Evolutionary conservation across 2,329 filamentous ascomycete species (phyloP), one percentile per base, ranked within the genome.

Genomic region (Curvularia verruculosa): DNA sequence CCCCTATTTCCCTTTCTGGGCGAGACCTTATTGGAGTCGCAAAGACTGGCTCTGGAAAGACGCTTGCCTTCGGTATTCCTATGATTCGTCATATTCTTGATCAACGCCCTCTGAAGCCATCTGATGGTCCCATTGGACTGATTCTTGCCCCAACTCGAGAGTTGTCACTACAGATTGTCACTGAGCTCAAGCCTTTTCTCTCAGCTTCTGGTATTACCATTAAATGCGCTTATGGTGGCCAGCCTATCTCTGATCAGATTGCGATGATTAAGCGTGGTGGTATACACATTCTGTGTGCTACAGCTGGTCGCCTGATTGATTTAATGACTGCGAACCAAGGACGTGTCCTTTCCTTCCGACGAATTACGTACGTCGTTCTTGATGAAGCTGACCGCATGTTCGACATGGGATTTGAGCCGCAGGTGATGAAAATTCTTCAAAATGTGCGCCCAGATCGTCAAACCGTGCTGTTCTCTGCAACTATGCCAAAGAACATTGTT

Each of bases 361-460:
- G 95, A 61, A 91, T 96, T 12, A 95, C 92, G 0, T 99, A 98
- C 74, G 87, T 97, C 23, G 95, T 99, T 10, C 85, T 99, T 41
- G 95, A 99, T 73, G 95, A 99, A 79, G 95, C 95, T 46, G 95
- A 99, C 77, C 89, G 95, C 60, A 98, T 99, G 95, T 97, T 98
- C 74, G 95, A 99, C 75, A 98, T 99, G 95, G 95, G 95, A 13
- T 99, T 99, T 72, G 94, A 96, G 78, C 94, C 95, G 2, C 95
- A 99, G 76, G 93, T 99, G 52, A 95, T 95, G 87, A 97, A 96
- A 77, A 95, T 99, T 56, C 88, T 98, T 73, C 87, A 87, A 64
- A 96, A 95, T 70, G 90, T 96, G 74, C 89, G 95, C 46, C 93
- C 95, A 0, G 91, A 97, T 74, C 88, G 91, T 49, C 95, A 99